These are phyloP conservation scores for Bacidia rubella DNA, from an alignment of 495 filamentous ascomycete species.

Conservation along the genomic window DNA sequence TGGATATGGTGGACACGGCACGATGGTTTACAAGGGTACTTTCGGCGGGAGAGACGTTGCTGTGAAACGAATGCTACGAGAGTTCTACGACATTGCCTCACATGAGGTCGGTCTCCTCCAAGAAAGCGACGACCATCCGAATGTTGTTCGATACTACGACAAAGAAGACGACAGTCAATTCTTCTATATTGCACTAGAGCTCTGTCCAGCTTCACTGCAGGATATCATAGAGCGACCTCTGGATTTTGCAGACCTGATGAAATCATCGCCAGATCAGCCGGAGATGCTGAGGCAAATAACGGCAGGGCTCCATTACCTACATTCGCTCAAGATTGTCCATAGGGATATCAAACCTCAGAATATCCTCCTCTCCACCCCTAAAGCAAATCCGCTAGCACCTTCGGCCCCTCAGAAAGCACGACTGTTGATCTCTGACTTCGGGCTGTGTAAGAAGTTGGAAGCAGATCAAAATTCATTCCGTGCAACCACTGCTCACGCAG, in stretches of 20 bases:
- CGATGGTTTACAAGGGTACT: conserved; percentile 69
- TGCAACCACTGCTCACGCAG: conserved; percentile 83
- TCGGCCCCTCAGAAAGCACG: conserved; percentile 35
- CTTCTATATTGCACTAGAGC: conserved; percentile 88
- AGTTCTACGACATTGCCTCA: conserved; percentile 88
- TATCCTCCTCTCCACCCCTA: conserved; percentile 59
- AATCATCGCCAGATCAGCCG: conserved; percentile 39
- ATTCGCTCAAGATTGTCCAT: conserved; percentile 88
- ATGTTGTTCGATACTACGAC: conserved; percentile 92
- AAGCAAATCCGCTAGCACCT: conserved; percentile 21
- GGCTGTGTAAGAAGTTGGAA: conserved; percentile 95
- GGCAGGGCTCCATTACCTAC: conserved; percentile 73
- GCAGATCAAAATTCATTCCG: conserved; percentile 89
- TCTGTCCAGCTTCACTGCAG: conserved; percentile 86
- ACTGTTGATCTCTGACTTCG: conserved; percentile 91
- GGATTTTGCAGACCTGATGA: conserved; percentile 42
- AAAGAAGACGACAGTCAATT: conserved; percentile 82
- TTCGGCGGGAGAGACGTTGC: conserved; percentile 88
- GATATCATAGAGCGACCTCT: conserved; percentile 67
- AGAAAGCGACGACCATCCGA: conserved; percentile 88
- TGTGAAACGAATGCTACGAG: conserved; percentile 89
- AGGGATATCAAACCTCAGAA: conserved; percentile 97
- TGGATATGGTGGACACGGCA: conserved; percentile 73
- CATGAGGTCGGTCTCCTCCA: conserved; percentile 83
- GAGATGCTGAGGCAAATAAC: conserved; percentile 74